These are phyloP conservation scores for Shiraia bambusicola DNA, from an alignment of 2,329 filamentous ascomycete species.

Conservation along the genomic window DNA sequence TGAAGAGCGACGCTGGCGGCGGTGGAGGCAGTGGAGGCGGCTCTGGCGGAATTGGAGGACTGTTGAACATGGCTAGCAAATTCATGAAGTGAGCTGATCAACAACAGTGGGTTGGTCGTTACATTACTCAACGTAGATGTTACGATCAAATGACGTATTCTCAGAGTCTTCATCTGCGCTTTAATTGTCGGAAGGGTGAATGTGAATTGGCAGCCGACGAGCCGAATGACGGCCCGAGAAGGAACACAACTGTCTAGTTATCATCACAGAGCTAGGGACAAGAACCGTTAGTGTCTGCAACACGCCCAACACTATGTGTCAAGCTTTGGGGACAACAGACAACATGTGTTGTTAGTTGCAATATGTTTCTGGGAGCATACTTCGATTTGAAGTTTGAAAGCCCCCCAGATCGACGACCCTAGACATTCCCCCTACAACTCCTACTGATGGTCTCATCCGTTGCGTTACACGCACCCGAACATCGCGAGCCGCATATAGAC, in stretches of 20 bases:
- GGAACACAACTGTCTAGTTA: neutral
- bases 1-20: conserved; percentile 68
- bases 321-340: too few relatives aligned
- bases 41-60: conserved; percentile 51
- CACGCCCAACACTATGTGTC: neutral
- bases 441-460: conserved; percentile 14
- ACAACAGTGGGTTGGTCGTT: too few relatives aligned
- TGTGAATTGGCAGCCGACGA: conserved; percentile 3
- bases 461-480: conserved; percentile 12
- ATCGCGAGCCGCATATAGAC: conserved; percentile 15
- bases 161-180: too few relatives aligned
- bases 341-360: neutral
- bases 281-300: conserved; percentile 1
- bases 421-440: neutral
- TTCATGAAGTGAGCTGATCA: conserved; percentile 57
- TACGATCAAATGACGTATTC: too few relatives aligned
- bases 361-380: neutral
- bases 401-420: neutral
- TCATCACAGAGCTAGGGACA: conserved; percentile 2
- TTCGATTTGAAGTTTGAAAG: conserved; percentile 1
- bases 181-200: too few relatives aligned
- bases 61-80: conserved; percentile 63
- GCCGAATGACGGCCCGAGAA: conserved; percentile 9
- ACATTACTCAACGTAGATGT: too few relatives aligned
- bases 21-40: conserved; percentile 43